Evolutionary conservation across 2,329 filamentous ascomycete species (phyloP).

Genomic region (Aspergillus sp.): DNA sequence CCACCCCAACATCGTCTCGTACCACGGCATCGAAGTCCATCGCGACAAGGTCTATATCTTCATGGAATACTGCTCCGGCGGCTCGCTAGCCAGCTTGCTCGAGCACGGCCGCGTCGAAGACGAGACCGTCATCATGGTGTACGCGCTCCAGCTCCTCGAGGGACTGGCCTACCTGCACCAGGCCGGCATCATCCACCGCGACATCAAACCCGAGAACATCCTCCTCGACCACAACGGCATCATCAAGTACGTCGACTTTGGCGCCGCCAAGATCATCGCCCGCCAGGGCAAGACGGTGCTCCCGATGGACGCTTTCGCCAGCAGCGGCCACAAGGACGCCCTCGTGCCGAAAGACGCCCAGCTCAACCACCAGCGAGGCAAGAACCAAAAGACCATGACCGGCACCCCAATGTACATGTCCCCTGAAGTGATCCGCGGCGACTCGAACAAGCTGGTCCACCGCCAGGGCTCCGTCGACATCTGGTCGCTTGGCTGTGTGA

Average conservation of each 20-base stretch:
- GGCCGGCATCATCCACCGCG: slow-evolving; percentile 86
- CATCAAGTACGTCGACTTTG: slow-evolving; percentile 99
- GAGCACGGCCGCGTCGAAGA: slow-evolving; percentile 98
- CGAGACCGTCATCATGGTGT: slow-evolving; percentile 96
- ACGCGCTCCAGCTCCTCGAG: slow-evolving; percentile 89
- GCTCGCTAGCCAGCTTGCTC: slow-evolving; percentile 81
- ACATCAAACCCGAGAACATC: slow-evolving; percentile 98
- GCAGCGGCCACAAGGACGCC: slow-evolving; percentile 40
- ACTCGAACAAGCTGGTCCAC: slow-evolving; percentile 68
- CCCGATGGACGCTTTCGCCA: slow-evolving; percentile 57
- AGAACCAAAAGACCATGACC: slow-evolving; percentile 85
- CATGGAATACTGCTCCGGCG: slow-evolving; percentile 98
- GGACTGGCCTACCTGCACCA: slow-evolving; percentile 92
- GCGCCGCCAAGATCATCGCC: slow-evolving; percentile 94
- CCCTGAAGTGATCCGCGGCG: slow-evolving; percentile 93
- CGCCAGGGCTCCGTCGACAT: slow-evolving; percentile 87
- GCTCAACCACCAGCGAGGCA: slow-evolving; percentile 31
- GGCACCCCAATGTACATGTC: slow-evolving; percentile 99
- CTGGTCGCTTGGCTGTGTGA: slow-evolving; percentile 95
- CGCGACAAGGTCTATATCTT: slow-evolving; percentile 99
- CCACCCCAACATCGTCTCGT: slow-evolving; percentile 96
- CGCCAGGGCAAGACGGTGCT: slow-evolving; percentile 86
- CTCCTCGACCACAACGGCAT: slow-evolving; percentile 95
- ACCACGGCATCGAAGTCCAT: slow-evolving; percentile 97
- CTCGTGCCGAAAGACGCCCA: slow-evolving; percentile 31